Base-by-base conservation (phyloP, 139 green algal genomes). In the Volvox africanus region DNA sequence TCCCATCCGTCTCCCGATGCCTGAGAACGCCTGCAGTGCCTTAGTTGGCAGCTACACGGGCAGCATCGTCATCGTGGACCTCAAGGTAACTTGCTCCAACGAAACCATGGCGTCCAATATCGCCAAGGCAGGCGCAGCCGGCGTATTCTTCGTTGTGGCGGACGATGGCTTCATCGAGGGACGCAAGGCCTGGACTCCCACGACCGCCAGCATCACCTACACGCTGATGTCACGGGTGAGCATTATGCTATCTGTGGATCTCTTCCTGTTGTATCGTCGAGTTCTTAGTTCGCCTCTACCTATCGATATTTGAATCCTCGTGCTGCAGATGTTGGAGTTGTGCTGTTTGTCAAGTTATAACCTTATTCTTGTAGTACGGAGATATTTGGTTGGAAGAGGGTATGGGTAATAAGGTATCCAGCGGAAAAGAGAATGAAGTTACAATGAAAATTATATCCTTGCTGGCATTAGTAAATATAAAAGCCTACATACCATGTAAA, bases 11-110 rank as follows among this genome's bases (percentile, higher is more conserved):
- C 32, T 81, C 18, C 21, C 75, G 18, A 61, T 9, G 18, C 75
- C 75, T 18, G 75, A 81, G 33, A 55, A 24, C 75, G 75, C 30
- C 75, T 81, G 75, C 75, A 61, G 18, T 30, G 32, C 37, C 24
- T 35, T 32, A 33, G 61, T 30, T 21, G 37, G 28, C 30, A 65
- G 12, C 36, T 86, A 24, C 36, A 14, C 50, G 16, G 61, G 61
- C n/a, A 24, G 61, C 55, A 77, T 71, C 18, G 61, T 73, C n/a
- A 44, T 71, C 55, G 62, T 87, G 55, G 81, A 73, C 65, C 81
- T 73, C 22, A 87, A 71, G 81, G 20, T 32, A 30, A 21, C 50
- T 22, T 87, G 81, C 80, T 75, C 68, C 71, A 91, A 78, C 75
- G 89, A 37, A n/a, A 77, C 81, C 37, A 37, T 76, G 13, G 26